phyloP scores from a whole-genome alignment of 1,284 basidiomycete species.

The Neonothopanus nambi region DNA sequence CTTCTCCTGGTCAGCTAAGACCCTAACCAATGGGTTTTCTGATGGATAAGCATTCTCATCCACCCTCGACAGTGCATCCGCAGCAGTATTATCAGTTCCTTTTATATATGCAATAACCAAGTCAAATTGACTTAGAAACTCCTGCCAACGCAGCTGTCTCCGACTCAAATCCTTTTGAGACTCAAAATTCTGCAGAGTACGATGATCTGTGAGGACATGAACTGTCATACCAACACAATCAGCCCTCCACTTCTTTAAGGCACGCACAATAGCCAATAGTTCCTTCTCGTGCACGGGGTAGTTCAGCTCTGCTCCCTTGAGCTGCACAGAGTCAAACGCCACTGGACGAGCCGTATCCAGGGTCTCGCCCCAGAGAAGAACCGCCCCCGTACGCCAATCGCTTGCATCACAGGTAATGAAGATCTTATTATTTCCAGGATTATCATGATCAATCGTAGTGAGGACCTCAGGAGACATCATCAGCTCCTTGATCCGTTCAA shows the following conservation, averaged over 20 bases:
- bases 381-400: constrained; percentile 27
- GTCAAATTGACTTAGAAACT: constrained; percentile 30
- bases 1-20: no score
- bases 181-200: constrained; percentile 37
- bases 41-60: no score
- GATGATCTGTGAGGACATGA: constrained; percentile 30
- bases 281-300: constrained; percentile 26
- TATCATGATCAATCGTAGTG: constrained; percentile 25
- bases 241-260: constrained; percentile 30
- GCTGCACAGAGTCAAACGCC: constrained; percentile 28
- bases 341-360: constrained; percentile 30
- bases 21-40: no score
- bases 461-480: constrained; percentile 20
- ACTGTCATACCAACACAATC: constrained; percentile 30
- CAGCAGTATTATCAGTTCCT: constrained; percentile 22
- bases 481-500: constrained; percentile 29
- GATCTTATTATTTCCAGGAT: constrained; percentile 25
- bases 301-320: constrained; percentile 31
- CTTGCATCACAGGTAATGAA: constrained; percentile 33
- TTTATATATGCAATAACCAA: constrained; percentile 21
- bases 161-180: constrained; percentile 34
- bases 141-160: constrained; percentile 34
- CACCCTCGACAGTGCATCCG: constrained; percentile 21
- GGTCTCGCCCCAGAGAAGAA: constrained; percentile 25
- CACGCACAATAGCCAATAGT: constrained; percentile 33